Percentiles rank a stretch among this genome's conserved stretches.
phyloP scores from a whole-genome alignment of 1,284 basidiomycete genomes.

The Microstroma glucosiphilum region DNA sequence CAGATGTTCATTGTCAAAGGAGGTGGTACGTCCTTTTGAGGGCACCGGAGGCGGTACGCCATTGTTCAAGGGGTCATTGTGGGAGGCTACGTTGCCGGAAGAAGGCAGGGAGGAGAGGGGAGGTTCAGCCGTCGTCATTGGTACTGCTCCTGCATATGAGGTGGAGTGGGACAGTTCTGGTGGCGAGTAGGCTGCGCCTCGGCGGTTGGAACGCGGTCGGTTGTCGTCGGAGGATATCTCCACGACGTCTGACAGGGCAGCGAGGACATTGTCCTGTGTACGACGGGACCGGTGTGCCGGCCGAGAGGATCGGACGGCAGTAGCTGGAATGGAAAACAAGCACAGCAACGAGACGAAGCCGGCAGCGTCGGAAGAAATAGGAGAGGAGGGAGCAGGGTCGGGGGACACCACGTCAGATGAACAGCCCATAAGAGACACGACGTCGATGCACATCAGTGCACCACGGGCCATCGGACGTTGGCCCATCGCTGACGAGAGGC shows the following conservation, averaged over 20 bases:
- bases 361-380: too few species aligned
- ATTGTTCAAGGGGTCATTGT: not conserved
- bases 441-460: too few species aligned
- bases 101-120: slow-evolving; percentile 12
- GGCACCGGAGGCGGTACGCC: not conserved
- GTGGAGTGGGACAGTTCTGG: slow-evolving; percentile 15
- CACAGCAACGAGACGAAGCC: too few species aligned
- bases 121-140: slow-evolving; percentile 21
- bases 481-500: too few species aligned
- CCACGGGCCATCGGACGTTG: too few species aligned
- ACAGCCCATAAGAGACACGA: too few species aligned
- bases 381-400: too few species aligned
- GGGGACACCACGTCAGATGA: too few species aligned
- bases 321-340: too few species aligned
- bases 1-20: not conserved
- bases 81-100: not conserved
- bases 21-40: not conserved
- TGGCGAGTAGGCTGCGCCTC: slow-evolving; percentile 12
- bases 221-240: slow-evolving; percentile 21
- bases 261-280: slow-evolving; percentile 23
- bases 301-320: too few species aligned
- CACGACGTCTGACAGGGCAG: slow-evolving; percentile 39
- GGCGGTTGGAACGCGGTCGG: slow-evolving; percentile 7
- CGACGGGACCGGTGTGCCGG: not conserved
- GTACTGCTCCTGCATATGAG: slow-evolving; percentile 23